phyloP scores from a whole-genome alignment of 2,329 filamentous ascomycete genomes.

The Parafenestella ontariensis region DNA sequence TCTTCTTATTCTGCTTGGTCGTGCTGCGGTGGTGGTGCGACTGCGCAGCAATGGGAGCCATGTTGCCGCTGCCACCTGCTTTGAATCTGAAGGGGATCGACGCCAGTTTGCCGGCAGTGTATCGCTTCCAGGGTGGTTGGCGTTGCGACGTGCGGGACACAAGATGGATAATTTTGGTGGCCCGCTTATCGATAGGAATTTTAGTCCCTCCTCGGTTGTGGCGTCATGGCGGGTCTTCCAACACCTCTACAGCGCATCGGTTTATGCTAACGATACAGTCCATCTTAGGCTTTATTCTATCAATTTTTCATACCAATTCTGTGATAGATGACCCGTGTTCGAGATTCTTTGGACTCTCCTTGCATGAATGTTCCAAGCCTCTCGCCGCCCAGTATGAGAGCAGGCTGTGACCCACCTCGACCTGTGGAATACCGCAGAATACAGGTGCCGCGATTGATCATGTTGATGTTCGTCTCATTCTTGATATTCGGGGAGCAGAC shows the following conservation, averaged over 20 bases:
- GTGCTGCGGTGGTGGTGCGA: constrained; percentile 89
- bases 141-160: constrained; percentile 27
- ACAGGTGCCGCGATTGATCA: not conserved
- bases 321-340: too few relatives aligned
- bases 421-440: not conserved
- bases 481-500: too few relatives aligned
- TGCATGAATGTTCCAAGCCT: too few relatives aligned
- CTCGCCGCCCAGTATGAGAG: not conserved
- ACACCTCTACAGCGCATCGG: too few relatives aligned
- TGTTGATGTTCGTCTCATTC: not conserved
- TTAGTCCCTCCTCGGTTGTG: constrained; percentile 23
- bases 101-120: constrained; percentile 41
- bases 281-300: not conserved
- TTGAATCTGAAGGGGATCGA: constrained; percentile 81
- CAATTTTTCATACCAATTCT: too few relatives aligned
- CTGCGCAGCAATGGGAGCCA: constrained; percentile 70
- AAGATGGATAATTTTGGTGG: constrained; percentile 32
- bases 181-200: constrained; percentile 21
- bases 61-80: constrained; percentile 68
- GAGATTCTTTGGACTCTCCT: too few relatives aligned
- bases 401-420: not conserved
- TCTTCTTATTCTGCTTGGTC: constrained; percentile 86
- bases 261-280: not conserved
- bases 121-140: constrained; percentile 7
- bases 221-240: constrained; percentile 18